Conservation (phyloP, 2,329 filamentous ascomycete species). For the Neocucurbitaria cava region DNA sequence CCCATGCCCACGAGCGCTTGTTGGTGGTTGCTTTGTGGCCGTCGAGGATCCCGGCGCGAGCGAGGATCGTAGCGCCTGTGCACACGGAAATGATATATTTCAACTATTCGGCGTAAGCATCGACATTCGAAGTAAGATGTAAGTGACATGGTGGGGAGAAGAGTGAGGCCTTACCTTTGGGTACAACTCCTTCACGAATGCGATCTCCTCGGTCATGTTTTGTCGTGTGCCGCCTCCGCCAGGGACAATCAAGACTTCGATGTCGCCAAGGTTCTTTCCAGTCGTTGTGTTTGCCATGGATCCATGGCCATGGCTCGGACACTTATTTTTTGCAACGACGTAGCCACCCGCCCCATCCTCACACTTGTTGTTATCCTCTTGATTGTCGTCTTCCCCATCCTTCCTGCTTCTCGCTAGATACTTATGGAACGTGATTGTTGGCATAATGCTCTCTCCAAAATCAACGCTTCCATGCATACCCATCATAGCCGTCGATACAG, state of each 20-base stretch:
- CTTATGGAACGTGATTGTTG: conserved; percentile 61
- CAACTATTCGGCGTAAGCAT: conserved; percentile 7
- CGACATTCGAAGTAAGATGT: not conserved
- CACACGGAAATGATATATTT: conserved; percentile 70
- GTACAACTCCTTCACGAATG: conserved; percentile 58
- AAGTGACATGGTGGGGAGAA: conserved; percentile 24
- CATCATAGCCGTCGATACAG: conserved; percentile 35
- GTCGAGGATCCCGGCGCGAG: conserved; percentile 66
- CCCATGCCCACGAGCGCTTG: conserved; percentile 62
- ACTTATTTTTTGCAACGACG: conserved; percentile 11
- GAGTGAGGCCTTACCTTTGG: conserved; percentile 50
- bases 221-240: conserved; percentile 62
- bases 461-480: conserved; percentile 12
- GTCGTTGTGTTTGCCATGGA: conserved; percentile 10
- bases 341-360: conserved; percentile 13
- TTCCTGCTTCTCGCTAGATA: conserved; percentile 46
- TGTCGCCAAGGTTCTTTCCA: conserved; percentile 26
- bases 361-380: not conserved
- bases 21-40: conserved; percentile 70
- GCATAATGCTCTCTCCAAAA: conserved; percentile 51
- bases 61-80: conserved; percentile 67
- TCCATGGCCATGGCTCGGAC: not conserved
- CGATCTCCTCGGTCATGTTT: conserved; percentile 48
- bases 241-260: conserved; percentile 71
- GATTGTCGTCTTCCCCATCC: not conserved